phyloP scores from a whole-genome alignment of 2,329 filamentous ascomycete genomes.

The Fusarium sp. region DNA sequence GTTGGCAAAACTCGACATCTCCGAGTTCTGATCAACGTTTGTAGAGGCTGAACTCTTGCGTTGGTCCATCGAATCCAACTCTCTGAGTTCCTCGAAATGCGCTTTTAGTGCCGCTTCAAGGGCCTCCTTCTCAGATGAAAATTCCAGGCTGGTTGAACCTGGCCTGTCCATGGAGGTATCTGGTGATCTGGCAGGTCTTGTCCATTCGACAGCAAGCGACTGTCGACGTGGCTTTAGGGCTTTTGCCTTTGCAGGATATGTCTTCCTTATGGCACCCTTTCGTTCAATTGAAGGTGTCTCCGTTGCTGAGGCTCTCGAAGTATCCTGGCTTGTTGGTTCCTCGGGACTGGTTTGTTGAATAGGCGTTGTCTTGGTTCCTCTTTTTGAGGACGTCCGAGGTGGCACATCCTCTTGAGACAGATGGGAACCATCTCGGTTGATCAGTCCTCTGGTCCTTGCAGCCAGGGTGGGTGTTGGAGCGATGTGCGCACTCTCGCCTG shows the following conservation, averaged over 20 bases:
- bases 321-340: neutral
- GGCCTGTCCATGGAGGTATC: neutral
- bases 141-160: neutral
- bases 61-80: slow-evolving; percentile 13
- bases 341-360: neutral
- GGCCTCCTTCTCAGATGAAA: slow-evolving; percentile 25
- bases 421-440: slow-evolving; percentile 10
- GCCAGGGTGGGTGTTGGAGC: neutral
- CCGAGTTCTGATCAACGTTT: neutral
- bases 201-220: slow-evolving; percentile 21
- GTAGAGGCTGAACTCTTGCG: neutral
- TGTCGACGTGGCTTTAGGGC: neutral
- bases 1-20: neutral
- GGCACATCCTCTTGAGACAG: slow-evolving; percentile 41
- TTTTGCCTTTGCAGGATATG: slow-evolving; percentile 15
- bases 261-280: slow-evolving; percentile 33
- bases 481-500: neutral
- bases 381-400: slow-evolving; percentile 45
- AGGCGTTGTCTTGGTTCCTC: neutral
- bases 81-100: slow-evolving; percentile 26
- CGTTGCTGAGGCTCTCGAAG: neutral
- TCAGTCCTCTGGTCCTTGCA: neutral
- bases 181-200: neutral
- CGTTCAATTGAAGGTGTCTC: slow-evolving; percentile 19
- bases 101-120: slow-evolving; percentile 34